phyloP scores from a whole-genome alignment of 202 grass and related monocot genomes.

The Zizania palustris region DNA sequence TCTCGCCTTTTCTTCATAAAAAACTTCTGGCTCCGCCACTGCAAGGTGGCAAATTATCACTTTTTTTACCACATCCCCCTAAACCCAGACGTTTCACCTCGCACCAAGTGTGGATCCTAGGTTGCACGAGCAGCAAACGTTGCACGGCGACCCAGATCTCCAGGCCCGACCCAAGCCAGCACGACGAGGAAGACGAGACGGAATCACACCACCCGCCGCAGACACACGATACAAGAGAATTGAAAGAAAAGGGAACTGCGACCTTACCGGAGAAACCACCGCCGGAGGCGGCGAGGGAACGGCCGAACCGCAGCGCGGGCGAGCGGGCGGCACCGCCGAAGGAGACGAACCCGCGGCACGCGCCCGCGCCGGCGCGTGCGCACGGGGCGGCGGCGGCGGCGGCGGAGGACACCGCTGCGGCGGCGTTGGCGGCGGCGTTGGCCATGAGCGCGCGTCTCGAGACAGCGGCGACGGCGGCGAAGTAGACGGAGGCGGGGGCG shows the following conservation, averaged over 20 bases:
- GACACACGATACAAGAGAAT: neutral
- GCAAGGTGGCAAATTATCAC: too few species aligned
- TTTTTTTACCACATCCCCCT: too few species aligned
- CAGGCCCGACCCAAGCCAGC: neutral
- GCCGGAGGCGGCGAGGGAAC: neutral
- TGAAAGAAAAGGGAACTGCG: neutral
- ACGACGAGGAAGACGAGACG: neutral
- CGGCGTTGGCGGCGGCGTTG: too few species aligned
- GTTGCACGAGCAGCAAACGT: neutral
- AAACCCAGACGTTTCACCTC: neutral
- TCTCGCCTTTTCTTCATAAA: too few species aligned
- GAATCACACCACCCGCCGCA: neutral
- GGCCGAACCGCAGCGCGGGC: conserved; percentile 28
- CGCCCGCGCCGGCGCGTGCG: too few species aligned
- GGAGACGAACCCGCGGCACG: conserved; percentile 36
- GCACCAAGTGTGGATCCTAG: conserved; percentile 12
- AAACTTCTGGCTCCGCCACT: too few species aligned
- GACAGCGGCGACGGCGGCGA: neutral
- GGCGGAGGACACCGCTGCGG: neutral
- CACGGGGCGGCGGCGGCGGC: too few species aligned
- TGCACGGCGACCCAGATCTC: conserved; percentile 29
- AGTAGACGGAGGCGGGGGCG: conserved; percentile 2
- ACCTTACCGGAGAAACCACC: conserved; percentile 33
- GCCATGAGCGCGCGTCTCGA: too few species aligned
- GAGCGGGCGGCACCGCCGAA: conserved; percentile 29